A percentile compares a stretch with the other conserved stretches of the same genome.
These are phyloP conservation scores for Antrodiella citrinella DNA, from an alignment of 768 basidiomycete species.

Conservation along the genomic window DNA sequence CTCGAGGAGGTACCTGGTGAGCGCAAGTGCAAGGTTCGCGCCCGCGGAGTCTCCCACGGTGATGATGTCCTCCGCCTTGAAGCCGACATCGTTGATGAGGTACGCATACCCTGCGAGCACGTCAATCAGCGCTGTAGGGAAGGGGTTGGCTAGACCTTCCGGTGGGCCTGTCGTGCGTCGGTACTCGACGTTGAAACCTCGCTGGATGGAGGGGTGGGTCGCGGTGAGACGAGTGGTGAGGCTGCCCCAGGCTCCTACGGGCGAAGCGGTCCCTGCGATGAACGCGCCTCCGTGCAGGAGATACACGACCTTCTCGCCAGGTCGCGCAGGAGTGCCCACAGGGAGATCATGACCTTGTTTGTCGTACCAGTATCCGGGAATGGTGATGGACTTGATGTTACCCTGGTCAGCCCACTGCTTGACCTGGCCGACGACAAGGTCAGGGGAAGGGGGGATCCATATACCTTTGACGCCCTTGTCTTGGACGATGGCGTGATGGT, in stretches of 20 bases:
- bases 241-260: constrained; percentile 8
- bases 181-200: constrained; percentile 38
- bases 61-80: constrained; percentile 35
- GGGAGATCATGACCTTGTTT: constrained; percentile 9
- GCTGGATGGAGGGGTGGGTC: constrained; percentile 11
- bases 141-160: constrained; percentile 26
- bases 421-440: constrained; percentile 6
- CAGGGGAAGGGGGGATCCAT: constrained; percentile 5
- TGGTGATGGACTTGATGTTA: constrained; percentile 1
- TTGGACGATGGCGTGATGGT: constrained; percentile 5
- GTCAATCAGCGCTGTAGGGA: constrained; percentile 48
- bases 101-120: constrained; percentile 42
- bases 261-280: constrained; percentile 12
- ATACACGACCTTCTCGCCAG: constrained; percentile 27
- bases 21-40: constrained; percentile 36
- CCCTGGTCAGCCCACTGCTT: neutral
- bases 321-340: constrained; percentile 15
- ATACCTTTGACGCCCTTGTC: neutral
- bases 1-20: constrained; percentile 31
- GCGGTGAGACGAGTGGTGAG: neutral
- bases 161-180: constrained; percentile 28
- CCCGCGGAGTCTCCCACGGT: constrained; percentile 50
- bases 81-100: constrained; percentile 35
- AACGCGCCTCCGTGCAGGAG: constrained; percentile 26
- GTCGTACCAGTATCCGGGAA: constrained; percentile 15